phyloP scores from a whole-genome alignment of 257 asterid species.

The Solanum corneliomulleri region DNA sequence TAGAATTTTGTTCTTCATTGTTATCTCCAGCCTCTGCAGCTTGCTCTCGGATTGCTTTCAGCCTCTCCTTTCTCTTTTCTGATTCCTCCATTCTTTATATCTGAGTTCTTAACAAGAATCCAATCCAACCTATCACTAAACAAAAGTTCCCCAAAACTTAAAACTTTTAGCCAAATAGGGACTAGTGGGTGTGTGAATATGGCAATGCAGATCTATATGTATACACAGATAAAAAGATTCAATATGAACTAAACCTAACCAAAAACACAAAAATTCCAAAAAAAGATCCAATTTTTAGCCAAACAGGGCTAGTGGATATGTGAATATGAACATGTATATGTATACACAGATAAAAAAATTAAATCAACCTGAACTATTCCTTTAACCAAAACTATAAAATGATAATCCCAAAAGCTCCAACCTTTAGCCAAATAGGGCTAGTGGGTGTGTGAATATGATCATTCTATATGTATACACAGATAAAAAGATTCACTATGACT shows the following conservation, averaged over 20 bases:
- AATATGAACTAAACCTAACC: not conserved
- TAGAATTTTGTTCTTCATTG: slow-evolving; percentile 7
- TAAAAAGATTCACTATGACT: not conserved
- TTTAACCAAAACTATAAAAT: not conserved
- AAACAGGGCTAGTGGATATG: not conserved
- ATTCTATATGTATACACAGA: not conserved
- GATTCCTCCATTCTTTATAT: slow-evolving; percentile 55
- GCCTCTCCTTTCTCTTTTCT: slow-evolving; percentile 64
- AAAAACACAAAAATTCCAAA: not conserved
- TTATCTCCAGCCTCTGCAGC: slow-evolving; percentile 28
- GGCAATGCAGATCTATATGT: not conserved
- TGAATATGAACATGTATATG: not conserved
- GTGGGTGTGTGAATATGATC: not conserved
- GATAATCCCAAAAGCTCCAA: not conserved
- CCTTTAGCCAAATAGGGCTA: not conserved
- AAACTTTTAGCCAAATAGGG: not conserved
- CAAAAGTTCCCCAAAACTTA: not conserved
- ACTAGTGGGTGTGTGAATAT: not conserved
- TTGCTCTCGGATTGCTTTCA: slow-evolving; percentile 57
- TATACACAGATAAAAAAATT: not conserved
- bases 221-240: not conserved
- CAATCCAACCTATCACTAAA: not conserved
- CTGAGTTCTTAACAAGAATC: slow-evolving; percentile 2
- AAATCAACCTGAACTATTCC: not conserved
- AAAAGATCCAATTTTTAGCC: not conserved